Evolutionary conservation across 495 filamentous ascomycete genomes (phyloP).

Genomic region (Collariella sp.): DNA sequence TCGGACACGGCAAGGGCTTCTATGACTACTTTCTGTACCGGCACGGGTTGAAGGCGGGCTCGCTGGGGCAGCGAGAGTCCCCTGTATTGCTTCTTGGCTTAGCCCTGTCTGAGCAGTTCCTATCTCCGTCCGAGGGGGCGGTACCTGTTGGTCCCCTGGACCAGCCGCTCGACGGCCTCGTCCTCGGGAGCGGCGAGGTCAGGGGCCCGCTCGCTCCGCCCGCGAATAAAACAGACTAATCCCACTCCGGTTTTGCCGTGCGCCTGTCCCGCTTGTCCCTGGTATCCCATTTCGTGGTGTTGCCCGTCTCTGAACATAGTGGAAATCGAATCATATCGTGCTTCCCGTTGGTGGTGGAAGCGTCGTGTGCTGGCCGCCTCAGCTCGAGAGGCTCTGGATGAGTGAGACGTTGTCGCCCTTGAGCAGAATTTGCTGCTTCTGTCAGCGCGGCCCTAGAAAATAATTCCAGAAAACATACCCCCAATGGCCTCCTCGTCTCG

Average conservation of each 20-base stretch:
- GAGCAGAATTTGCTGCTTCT: slow-evolving; percentile 76
- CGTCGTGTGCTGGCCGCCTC: slow-evolving; percentile 2
- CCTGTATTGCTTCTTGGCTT: slow-evolving; percentile 65
- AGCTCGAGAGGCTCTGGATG: slow-evolving; percentile 67
- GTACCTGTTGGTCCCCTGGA: slow-evolving; percentile 38
- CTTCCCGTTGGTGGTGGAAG: background rate
- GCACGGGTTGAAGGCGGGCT: slow-evolving; percentile 46
- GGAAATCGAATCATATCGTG: background rate
- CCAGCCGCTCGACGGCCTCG: slow-evolving; percentile 39
- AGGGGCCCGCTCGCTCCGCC: slow-evolving; percentile 18
- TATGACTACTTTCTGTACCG: slow-evolving; percentile 86
- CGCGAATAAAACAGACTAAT: slow-evolving; percentile 13
- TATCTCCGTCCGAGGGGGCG: slow-evolving; percentile 40
- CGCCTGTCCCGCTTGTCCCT: slow-evolving; percentile 10
- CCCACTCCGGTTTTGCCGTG: slow-evolving; percentile 6
- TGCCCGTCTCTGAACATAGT: background rate
- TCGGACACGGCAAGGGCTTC: slow-evolving; percentile 94
- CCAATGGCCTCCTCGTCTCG: slow-evolving; percentile 70
- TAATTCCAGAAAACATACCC: slow-evolving; percentile 32
- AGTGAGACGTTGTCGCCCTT: slow-evolving; percentile 97
- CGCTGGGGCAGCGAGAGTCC: slow-evolving; percentile 33
- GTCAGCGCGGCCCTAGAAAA: slow-evolving; percentile 18
- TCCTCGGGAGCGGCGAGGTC: slow-evolving; percentile 41
- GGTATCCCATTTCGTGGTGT: slow-evolving; percentile 17
- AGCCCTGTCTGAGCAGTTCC: slow-evolving; percentile 78